phyloP scores from a whole-genome alignment of 1,284 basidiomycete genomes.

The Mycena citricolor region DNA sequence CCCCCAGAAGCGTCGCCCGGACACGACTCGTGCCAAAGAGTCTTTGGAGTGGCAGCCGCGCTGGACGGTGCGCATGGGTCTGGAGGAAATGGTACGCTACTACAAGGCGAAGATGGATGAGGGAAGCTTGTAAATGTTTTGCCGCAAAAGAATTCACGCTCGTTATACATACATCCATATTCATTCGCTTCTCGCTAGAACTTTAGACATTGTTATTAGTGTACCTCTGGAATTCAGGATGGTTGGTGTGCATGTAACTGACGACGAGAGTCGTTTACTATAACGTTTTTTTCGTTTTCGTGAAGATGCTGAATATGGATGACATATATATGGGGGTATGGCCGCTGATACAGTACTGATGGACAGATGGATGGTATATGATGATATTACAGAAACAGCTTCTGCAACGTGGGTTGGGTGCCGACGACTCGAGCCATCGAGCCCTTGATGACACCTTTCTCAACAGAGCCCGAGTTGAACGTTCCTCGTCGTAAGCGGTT shows the following conservation, averaged over 20 bases:
- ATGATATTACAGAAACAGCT: constrained; percentile 18
- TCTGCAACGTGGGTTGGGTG: constrained; percentile 28
- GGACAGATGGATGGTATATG: background rate
- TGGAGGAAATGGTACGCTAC: constrained; percentile 92
- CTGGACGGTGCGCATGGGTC: constrained; percentile 88
- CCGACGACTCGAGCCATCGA: constrained; percentile 54
- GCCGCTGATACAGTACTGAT: constrained; percentile 8
- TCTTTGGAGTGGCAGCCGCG: constrained; percentile 90
- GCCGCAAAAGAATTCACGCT: too few species aligned
- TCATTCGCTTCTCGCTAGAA: constrained; percentile 1
- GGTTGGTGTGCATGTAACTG: too few species aligned
- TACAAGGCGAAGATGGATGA: constrained; percentile 87
- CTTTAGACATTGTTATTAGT: constrained; percentile 2
- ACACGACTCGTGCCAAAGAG: constrained; percentile 88
- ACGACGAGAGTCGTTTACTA: too few species aligned
- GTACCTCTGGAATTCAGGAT: constrained; percentile 9
- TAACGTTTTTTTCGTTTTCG: background rate
- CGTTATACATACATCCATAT: constrained; percentile 3
- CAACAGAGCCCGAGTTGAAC: constrained; percentile 39
- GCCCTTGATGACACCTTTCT: constrained; percentile 53
- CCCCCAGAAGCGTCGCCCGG: constrained; percentile 90
- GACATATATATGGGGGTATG: background rate
- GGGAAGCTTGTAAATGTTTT: constrained; percentile 57
- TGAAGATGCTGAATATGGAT: constrained; percentile 1
- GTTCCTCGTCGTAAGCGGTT: constrained; percentile 42